Evolutionary conservation across 208 protist species (phyloP).

Genomic region (Endotrypanum monterogeii): DNA sequence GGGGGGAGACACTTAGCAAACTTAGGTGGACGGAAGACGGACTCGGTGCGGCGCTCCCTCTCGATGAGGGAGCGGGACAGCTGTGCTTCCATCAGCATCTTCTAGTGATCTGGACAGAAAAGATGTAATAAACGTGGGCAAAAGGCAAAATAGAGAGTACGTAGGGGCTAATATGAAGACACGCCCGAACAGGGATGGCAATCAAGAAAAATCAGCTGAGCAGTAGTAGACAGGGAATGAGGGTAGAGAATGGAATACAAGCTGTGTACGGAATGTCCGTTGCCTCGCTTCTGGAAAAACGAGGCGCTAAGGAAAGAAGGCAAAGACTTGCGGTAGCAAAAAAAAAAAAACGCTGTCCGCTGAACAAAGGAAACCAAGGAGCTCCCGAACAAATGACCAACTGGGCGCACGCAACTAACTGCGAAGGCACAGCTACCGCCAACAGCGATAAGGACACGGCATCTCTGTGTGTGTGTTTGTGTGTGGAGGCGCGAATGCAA

Average conservation of each 20-base stretch:
- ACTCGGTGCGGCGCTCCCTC: constrained; percentile 57
- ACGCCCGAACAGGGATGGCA: background rate
- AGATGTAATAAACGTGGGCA: background rate
- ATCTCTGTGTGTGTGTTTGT: too few species aligned
- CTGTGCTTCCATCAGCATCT: constrained; percentile 45
- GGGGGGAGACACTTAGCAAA: constrained; percentile 41
- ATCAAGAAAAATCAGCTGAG: background rate
- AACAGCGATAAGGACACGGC: background rate
- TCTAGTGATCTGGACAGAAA: background rate
- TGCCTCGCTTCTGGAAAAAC: background rate
- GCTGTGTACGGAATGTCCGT: background rate
- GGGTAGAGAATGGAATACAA: background rate
- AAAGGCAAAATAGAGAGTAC: background rate
- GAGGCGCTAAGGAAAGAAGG: background rate
- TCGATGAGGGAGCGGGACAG: constrained; percentile 51
- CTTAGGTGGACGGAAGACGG: constrained; percentile 69
- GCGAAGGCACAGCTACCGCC: background rate
- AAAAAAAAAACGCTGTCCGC: background rate
- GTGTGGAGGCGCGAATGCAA: too few species aligned
- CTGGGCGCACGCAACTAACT: background rate
- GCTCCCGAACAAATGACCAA: background rate
- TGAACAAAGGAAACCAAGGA: background rate
- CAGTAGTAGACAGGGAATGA: background rate
- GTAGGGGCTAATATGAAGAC: background rate
- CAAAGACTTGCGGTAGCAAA: background rate